A percentile compares a stretch with the other conserved stretches of the same genome.
phyloP scores from a whole-genome alignment of 257 asterid genomes.

The Solanum clarkiae region DNA sequence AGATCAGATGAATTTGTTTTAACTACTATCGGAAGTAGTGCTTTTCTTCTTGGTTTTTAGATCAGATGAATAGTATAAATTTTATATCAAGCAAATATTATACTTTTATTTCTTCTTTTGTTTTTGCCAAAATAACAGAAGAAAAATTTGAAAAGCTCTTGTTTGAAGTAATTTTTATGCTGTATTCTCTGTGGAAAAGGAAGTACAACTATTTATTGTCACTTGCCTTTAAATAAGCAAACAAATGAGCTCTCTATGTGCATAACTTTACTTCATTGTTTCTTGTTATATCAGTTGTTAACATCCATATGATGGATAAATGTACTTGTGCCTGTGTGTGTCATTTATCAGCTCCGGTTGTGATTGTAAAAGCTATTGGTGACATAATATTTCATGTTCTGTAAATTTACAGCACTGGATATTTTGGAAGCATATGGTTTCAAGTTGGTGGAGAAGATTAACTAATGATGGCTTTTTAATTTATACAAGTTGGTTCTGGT shows the following conservation, averaged over 20 bases:
- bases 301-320: background rate
- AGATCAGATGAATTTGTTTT: background rate
- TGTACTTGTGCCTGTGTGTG: background rate
- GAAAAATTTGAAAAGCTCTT: background rate
- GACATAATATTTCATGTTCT: background rate
- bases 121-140: background rate
- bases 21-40: background rate
- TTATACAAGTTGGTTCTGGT: background rate
- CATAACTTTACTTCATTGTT: background rate
- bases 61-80: background rate
- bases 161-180: too few relatives aligned
- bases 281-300: background rate
- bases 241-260: background rate
- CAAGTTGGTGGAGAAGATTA: conserved; percentile 60
- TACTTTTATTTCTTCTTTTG: background rate
- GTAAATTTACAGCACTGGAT: conserved; percentile 49
- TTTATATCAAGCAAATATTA: background rate
- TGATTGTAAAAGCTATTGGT: background rate
- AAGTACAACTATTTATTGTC: background rate
- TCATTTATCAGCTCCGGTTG: background rate
- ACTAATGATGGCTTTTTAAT: background rate
- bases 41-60: background rate
- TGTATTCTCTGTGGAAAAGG: too few relatives aligned
- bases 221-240: background rate
- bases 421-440: conserved; percentile 70